Evolutionary conservation across 2,329 filamentous ascomycete species (phyloP).

Genomic region (Aureobasidium zeae): DNA sequence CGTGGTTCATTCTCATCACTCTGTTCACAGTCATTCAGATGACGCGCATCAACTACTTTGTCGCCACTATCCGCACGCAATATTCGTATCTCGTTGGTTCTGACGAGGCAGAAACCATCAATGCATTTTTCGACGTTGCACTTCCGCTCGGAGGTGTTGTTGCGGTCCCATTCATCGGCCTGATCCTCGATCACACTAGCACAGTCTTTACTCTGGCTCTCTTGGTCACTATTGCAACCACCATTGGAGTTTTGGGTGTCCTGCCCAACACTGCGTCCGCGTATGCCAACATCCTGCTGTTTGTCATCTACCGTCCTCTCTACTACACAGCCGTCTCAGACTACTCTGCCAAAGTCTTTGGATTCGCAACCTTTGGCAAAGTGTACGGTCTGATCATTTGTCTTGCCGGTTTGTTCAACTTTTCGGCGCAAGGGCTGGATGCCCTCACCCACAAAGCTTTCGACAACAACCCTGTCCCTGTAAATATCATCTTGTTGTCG

Average conservation of each 20-base stretch:
- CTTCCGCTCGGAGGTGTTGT: conserved; percentile 73
- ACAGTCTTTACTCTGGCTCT: conserved; percentile 61
- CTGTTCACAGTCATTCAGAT: conserved; percentile 60
- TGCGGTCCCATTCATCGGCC: conserved; percentile 78
- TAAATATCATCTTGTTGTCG: conserved; percentile 60
- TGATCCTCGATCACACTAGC: conserved; percentile 65
- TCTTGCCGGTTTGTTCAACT: conserved; percentile 72
- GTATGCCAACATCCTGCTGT: conserved; percentile 67
- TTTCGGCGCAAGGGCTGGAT: conserved; percentile 72
- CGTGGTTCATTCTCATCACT: conserved; percentile 79
- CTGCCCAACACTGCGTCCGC: conserved; percentile 62
- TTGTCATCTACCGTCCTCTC: conserved; percentile 76
- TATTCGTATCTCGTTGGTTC: conserved; percentile 66
- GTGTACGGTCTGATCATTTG: conserved; percentile 92
- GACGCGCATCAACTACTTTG: conserved; percentile 74
- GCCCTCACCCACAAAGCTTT: conserved; percentile 67
- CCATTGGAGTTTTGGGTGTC: conserved; percentile 67
- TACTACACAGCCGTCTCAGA: conserved; percentile 88
- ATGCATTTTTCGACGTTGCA: conserved; percentile 78
- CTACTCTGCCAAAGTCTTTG: conserved; percentile 85
- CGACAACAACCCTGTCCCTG: conserved; percentile 61
- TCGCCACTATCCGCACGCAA: conserved; percentile 75
- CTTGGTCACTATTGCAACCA: conserved; percentile 62
- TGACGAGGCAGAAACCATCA: conserved; percentile 56
- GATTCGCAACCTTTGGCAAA: conserved; percentile 82